Base-by-base conservation (phyloP, 768 basidiomycete genomes). In the Infundibulicybe gibba region DNA sequence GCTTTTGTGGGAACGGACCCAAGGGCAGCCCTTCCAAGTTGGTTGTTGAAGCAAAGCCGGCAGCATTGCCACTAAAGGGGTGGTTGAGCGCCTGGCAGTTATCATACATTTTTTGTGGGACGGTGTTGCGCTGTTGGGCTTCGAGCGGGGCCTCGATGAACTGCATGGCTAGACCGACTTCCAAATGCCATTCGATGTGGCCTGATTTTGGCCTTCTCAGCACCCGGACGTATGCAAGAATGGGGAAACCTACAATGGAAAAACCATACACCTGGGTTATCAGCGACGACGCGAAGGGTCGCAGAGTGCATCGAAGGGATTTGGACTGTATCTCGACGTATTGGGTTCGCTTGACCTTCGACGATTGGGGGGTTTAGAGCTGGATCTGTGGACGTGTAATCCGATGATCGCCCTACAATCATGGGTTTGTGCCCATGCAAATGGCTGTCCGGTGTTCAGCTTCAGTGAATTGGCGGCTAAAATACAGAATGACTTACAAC, bases 241-340 rank as follows among this genome's bases (percentile, higher is more conserved):
- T 40, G 21, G 40, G 37, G 30, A 6, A 38, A 70, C 84, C 45
- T 58, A 85, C 83, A 92, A 62, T 90, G 89, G 61, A 92, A 78
- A 52, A 92, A 64, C 88, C 91, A 94, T 6, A 78, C 83, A 10
- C 95, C 95, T 1, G 95, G 95, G 66, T 98, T 98, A 62, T 98
- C 90, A 1, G 91, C 90, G 40, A 85, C 69, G 56, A 94, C 65
- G 16, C 92, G 81, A 39, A 99, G 67, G 0, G 87, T 88, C 10
- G 77, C 87, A 3, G 83, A 83, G 15, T 77, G 65, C 49, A 74
- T 74, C 3, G 81, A 74, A 3, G 88, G 86, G 43, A 97, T 80
- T 47, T 82, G 77, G 13, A 95, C 70, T 0, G 92, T 94, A 64
- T 99, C 95, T 34, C 95, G 79, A n/a, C 92, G 83, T 58, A 94